phyloP scores from a whole-genome alignment of 345 rosid genomes.

The Trapa incisa region DNA sequence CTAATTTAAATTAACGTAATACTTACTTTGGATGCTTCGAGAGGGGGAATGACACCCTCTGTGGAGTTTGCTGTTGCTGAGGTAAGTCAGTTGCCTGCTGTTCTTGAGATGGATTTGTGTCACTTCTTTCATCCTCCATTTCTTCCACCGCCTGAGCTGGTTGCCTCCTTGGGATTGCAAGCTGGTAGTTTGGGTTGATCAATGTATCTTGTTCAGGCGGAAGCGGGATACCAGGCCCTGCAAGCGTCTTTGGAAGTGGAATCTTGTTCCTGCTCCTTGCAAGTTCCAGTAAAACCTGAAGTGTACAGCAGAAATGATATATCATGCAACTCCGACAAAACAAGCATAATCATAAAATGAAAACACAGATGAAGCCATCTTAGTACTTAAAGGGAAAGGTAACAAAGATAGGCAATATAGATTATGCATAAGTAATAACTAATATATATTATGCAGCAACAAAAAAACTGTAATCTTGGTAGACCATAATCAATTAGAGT shows the following conservation, averaged over 20 bases:
- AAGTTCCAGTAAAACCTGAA: constrained; percentile 58
- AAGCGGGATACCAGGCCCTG: constrained; percentile 61
- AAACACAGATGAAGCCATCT: neutral
- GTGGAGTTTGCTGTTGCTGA: constrained; percentile 32
- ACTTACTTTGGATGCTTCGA: constrained; percentile 37
- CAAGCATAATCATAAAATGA: neutral
- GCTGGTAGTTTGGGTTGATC: constrained; percentile 74
- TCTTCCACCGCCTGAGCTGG: constrained; percentile 49
- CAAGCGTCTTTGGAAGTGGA: constrained; percentile 64
- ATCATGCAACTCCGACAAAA: neutral
- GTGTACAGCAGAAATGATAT: neutral
- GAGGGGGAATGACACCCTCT: constrained; percentile 66
- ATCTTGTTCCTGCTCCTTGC: constrained; percentile 77
- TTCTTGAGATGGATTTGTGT: constrained; percentile 42
- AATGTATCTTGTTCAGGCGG: constrained; percentile 80
- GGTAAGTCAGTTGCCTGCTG: constrained; percentile 21
- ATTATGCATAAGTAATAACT: neutral
- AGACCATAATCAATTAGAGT: neutral
- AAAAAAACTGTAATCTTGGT: neutral
- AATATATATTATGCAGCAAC: no score
- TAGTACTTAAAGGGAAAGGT: neutral
- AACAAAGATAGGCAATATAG: neutral
- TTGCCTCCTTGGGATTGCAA: constrained; percentile 49
- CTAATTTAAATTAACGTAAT: neutral
- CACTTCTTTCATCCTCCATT: constrained; percentile 59